phyloP scores from a whole-genome alignment of 805 yeast species.

The Zygoascus bituminiphila region DNA sequence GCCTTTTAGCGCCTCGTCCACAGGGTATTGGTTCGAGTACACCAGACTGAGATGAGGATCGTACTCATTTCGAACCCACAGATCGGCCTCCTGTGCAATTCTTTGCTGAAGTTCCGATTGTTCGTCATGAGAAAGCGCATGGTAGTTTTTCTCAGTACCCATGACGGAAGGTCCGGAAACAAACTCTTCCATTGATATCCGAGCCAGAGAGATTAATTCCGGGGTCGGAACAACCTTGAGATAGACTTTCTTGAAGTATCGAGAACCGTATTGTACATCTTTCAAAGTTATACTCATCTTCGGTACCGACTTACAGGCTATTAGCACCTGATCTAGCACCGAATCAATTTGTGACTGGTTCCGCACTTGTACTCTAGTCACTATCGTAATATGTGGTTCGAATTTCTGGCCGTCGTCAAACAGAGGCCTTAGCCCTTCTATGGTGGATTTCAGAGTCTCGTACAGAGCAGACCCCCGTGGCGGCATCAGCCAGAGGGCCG shows the following conservation, averaged over 20 bases:
- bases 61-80: constrained; percentile 51
- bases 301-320: constrained; percentile 43
- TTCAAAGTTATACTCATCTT: constrained; percentile 35
- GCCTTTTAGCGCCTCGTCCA: constrained; percentile 56
- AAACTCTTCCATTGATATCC: constrained; percentile 30
- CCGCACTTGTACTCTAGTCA: constrained; percentile 47
- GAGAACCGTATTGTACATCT: constrained; percentile 40
- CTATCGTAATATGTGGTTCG: constrained; percentile 71
- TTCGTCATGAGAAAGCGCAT: constrained; percentile 23
- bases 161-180: constrained; percentile 23
- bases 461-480: constrained; percentile 42
- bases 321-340: constrained; percentile 49
- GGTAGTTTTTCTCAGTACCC: constrained; percentile 16
- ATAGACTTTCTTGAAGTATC: constrained; percentile 46
- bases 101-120: constrained; percentile 23
- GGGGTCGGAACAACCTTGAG: constrained; percentile 40
- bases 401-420: constrained; percentile 63
- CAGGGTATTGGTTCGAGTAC: constrained; percentile 56
- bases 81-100: constrained; percentile 39
- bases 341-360: constrained; percentile 49
- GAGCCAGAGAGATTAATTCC: constrained; percentile 44
- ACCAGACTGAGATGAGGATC: constrained; percentile 69
- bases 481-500: constrained; percentile 76
- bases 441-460: constrained; percentile 50
- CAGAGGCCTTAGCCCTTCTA: constrained; percentile 58